Evolutionary conservation across 257 asterid genomes (phyloP).

Genomic region (Ocimum tenuiflorum): DNA sequence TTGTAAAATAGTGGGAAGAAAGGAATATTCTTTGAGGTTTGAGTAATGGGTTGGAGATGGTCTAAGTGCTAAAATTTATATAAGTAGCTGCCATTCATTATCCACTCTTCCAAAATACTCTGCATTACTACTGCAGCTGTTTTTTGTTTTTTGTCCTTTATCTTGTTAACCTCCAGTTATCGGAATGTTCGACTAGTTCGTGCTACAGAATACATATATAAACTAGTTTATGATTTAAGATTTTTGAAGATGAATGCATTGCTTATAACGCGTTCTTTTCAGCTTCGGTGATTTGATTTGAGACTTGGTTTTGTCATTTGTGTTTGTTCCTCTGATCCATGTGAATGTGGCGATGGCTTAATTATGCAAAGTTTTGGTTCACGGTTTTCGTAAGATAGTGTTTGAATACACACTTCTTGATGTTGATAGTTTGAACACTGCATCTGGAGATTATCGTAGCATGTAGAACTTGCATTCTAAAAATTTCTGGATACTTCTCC

Average conservation of each 20-base stretch:
- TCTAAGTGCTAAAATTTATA: too few relatives aligned
- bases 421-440: neutral
- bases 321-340: neutral
- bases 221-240: too few relatives aligned
- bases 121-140: neutral
- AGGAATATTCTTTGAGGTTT: too few relatives aligned
- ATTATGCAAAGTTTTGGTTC: slow-evolving; percentile 2
- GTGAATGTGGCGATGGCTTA: neutral
- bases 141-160: neutral
- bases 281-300: neutral
- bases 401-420: too few relatives aligned
- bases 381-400: neutral
- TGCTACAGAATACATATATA: too few relatives aligned
- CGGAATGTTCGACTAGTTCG: too few relatives aligned
- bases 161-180: neutral
- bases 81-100: neutral
- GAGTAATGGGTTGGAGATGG: too few relatives aligned
- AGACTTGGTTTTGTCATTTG: neutral
- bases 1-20: too few relatives aligned
- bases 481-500: neutral
- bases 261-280: neutral
- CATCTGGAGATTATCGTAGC: neutral
- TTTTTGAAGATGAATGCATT: too few relatives aligned
- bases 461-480: slow-evolving; percentile 5
- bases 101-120: neutral